Conservation (phyloP, 257 asterid species). For the Leonotis leonurus region DNA sequence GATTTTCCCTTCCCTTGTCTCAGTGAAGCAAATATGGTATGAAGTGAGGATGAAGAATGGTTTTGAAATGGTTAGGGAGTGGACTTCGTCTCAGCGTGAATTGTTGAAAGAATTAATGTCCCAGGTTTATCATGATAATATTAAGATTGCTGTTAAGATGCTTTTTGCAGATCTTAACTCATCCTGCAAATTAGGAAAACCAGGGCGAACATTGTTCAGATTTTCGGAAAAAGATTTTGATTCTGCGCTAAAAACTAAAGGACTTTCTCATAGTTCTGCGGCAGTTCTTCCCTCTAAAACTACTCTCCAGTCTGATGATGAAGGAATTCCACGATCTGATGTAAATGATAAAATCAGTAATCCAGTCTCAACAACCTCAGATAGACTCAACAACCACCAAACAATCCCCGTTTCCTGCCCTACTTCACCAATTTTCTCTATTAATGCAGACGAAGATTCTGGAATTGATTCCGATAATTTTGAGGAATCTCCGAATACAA, state of each 20-base stretch:
- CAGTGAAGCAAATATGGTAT: constrained; percentile 87
- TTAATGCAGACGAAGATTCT: constrained; percentile 17
- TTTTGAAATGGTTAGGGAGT: constrained; percentile 40
- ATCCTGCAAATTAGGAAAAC: constrained; percentile 23
- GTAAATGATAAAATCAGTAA: constrained; percentile 8
- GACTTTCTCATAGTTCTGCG: constrained; percentile 16
- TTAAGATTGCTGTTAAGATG: constrained; percentile 33
- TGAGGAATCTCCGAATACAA: constrained; percentile 14
- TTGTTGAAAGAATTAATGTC: constrained; percentile 49
- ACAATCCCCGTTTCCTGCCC: constrained; percentile 12
- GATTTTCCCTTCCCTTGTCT: constrained; percentile 46
- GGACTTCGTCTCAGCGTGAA: constrained; percentile 41
- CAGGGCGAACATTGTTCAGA: constrained; percentile 22
- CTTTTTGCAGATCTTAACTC: constrained; percentile 32
- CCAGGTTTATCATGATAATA: constrained; percentile 43
- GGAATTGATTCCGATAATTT: constrained; percentile 17
- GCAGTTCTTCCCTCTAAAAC: constrained; percentile 33
- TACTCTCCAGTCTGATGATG: constrained; percentile 23
- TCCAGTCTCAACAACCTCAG: constrained; percentile 15
- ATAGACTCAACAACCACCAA: constrained; percentile 19
- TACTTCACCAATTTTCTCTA: constrained; percentile 19
- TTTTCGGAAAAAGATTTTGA: constrained; percentile 30
- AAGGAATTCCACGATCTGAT: constrained; percentile 13
- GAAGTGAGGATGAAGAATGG: constrained; percentile 50
- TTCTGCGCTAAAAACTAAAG: constrained; percentile 23